These are phyloP conservation scores for Haplosporangium sp. DNA, from an alignment of 371 early-diverging fungal species.

Conservation along the genomic window DNA sequence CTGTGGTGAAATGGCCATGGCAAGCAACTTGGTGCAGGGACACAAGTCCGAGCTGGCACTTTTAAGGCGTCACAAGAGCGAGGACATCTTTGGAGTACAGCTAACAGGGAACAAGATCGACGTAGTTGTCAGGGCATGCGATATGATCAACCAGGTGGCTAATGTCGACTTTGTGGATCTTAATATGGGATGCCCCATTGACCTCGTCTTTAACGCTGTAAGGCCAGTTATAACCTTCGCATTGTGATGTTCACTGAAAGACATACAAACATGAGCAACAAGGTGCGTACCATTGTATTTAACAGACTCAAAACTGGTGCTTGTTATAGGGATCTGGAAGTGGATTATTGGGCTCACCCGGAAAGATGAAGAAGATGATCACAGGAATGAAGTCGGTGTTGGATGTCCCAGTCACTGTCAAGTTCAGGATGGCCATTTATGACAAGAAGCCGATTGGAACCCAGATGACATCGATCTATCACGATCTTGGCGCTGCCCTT, in stretches of 20 bases:
- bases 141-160: constrained; percentile 73
- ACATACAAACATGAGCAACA: too few species aligned
- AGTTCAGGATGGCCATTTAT: constrained; percentile 88
- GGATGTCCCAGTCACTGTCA: constrained; percentile 90
- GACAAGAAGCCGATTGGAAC: constrained; percentile 77
- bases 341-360: constrained; percentile 77
- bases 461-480: constrained; percentile 76
- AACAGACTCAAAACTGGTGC: too few species aligned
- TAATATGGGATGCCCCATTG: constrained; percentile 97
- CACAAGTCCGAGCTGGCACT: constrained; percentile 90
- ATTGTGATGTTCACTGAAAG: not conserved
- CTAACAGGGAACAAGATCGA: constrained; percentile 79
- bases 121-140: constrained; percentile 71
- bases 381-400: constrained; percentile 77
- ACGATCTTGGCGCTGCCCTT: constrained; percentile 70
- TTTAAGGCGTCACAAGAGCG: constrained; percentile 85
- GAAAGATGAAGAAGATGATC: constrained; percentile 81
- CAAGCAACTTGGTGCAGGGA: constrained; percentile 77
- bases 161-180: constrained; percentile 95
- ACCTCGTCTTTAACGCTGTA: constrained; percentile 79
- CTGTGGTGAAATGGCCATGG: constrained; percentile 96
- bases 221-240: not conserved
- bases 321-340: constrained; percentile 82
- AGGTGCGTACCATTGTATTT: too few species aligned
- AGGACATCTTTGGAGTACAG: constrained; percentile 96